Percentiles rank a stretch among this genome's conserved stretches.
phyloP scores from a whole-genome alignment of 2,329 filamentous ascomycete genomes.

The Chaetomium globosum region DNA sequence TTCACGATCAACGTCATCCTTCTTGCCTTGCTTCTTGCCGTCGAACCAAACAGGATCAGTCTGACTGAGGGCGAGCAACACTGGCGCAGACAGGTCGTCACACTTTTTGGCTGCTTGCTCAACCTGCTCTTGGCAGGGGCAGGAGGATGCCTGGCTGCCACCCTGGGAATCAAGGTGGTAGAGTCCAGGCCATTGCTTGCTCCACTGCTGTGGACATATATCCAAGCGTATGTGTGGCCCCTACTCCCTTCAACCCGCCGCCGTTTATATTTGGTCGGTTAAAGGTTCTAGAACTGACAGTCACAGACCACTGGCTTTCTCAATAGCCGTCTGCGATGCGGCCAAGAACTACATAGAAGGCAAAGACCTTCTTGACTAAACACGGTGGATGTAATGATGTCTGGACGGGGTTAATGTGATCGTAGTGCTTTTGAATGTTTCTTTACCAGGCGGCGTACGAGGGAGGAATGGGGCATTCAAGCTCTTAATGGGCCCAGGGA shows the following conservation, averaged over 20 bases:
- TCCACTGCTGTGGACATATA: constrained; percentile 30
- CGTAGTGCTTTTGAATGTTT: not conserved
- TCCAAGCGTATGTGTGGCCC: constrained; percentile 32
- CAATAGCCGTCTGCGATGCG: constrained; percentile 32
- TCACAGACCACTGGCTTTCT: constrained; percentile 28
- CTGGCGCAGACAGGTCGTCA: constrained; percentile 35
- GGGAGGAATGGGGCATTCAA: not conserved
- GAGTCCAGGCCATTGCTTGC: constrained; percentile 31
- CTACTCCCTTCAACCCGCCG: not conserved
- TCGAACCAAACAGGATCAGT: constrained; percentile 30
- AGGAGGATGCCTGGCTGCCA: constrained; percentile 31
- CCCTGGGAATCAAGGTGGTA: constrained; percentile 26
- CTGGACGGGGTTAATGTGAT: not conserved
- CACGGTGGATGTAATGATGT: not conserved
- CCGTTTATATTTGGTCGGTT: not conserved
- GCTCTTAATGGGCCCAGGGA: not conserved
- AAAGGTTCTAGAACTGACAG: constrained; percentile 24
- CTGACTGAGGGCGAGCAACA: constrained; percentile 37
- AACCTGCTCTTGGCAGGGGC: constrained; percentile 34
- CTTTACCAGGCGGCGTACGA: not conserved
- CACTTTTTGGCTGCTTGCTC: constrained; percentile 34
- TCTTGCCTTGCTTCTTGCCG: constrained; percentile 30
- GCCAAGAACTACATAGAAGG: constrained; percentile 36
- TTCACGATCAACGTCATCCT: constrained; percentile 30
- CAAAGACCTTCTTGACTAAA: constrained; percentile 34